Evolutionary conservation across 495 filamentous ascomycete genomes (phyloP).

Genomic region (Massariosphaeria phaeospora): DNA sequence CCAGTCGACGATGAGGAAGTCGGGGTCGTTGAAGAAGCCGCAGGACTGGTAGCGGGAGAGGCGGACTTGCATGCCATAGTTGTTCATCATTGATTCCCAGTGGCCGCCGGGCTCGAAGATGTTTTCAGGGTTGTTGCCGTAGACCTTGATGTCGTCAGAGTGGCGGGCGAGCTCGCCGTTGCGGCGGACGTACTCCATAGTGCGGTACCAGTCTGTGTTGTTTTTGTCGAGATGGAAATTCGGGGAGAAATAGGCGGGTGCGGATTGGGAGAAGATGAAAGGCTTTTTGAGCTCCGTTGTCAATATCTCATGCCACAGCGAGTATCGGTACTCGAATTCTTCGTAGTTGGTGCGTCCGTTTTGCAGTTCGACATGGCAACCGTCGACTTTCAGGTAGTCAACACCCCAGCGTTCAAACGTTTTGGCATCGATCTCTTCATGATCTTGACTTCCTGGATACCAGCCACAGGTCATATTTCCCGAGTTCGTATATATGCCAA

Average conservation of each 20-base stretch:
- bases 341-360: slow-evolving; percentile 27
- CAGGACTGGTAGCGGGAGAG: slow-evolving; percentile 44
- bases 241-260: slow-evolving; percentile 42
- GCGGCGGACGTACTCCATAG: slow-evolving; percentile 43
- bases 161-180: slow-evolving; percentile 44
- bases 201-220: slow-evolving; percentile 41
- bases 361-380: slow-evolving; percentile 40
- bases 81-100: slow-evolving; percentile 46
- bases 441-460: slow-evolving; percentile 40
- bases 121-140: slow-evolving; percentile 30
- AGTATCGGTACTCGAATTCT: slow-evolving; percentile 40
- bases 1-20: slow-evolving; percentile 45
- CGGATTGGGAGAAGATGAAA: slow-evolving; percentile 45
- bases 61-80: slow-evolving; percentile 41
- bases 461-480: slow-evolving; percentile 45
- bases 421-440: slow-evolving; percentile 42
- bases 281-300: slow-evolving; percentile 36
- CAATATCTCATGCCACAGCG: slow-evolving; percentile 40
- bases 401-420: slow-evolving; percentile 44
- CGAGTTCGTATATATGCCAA: slow-evolving; percentile 45
- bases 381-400: slow-evolving; percentile 46
- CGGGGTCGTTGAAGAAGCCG: slow-evolving; percentile 46
- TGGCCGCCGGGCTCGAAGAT: slow-evolving; percentile 33
- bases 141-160: slow-evolving; percentile 45
- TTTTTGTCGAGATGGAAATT: slow-evolving; percentile 29